phyloP scores from a whole-genome alignment of 129 eudicot species.

The Rutidosis leptorrhynchoides region DNA sequence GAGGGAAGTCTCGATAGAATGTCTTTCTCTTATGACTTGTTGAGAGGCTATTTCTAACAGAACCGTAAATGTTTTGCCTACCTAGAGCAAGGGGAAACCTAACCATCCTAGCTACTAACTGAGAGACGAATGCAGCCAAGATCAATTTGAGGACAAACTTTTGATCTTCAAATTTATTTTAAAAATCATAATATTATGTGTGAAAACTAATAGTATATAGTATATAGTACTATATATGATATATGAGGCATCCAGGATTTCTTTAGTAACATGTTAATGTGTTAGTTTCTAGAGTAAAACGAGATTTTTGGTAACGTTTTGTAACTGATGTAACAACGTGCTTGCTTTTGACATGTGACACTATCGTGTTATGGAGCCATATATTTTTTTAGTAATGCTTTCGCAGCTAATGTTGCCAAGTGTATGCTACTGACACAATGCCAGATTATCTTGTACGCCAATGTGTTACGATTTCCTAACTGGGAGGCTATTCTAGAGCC shows the following conservation, averaged over 20 bases:
- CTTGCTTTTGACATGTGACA: constrained; percentile 5
- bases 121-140: not conserved
- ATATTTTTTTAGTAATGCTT: not conserved
- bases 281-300: not conserved
- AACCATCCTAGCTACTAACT: not conserved
- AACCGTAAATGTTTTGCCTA: not conserved
- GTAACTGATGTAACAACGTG: not conserved
- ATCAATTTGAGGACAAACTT: not conserved
- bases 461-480: not conserved
- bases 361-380: not conserved
- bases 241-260: not conserved
- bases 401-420: not conserved
- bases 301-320: not conserved
- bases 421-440: not conserved
- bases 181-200: too few species aligned
- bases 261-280: too few species aligned
- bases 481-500: not conserved
- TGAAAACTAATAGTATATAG: too few species aligned
- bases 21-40: not conserved
- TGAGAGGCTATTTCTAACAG: not conserved
- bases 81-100: not conserved
- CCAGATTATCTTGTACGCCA: not conserved
- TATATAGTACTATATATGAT: too few species aligned
- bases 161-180: not conserved
- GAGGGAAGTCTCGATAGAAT: not conserved